Evolutionary conservation across 73 alveolate genomes (phyloP).

Genomic region (Blepharisma japonicum): DNA sequence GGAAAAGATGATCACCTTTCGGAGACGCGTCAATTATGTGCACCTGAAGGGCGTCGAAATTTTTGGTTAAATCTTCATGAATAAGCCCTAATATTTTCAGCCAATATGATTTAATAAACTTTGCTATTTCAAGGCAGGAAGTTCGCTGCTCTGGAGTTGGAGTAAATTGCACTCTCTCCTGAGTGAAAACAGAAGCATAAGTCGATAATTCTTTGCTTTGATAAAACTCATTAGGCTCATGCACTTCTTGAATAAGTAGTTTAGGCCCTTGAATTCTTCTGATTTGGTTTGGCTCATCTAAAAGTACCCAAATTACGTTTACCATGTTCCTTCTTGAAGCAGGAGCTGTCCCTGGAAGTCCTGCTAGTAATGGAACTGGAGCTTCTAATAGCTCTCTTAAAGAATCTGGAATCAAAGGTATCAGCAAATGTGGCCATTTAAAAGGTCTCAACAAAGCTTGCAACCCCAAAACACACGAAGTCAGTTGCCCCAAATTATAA

Average conservation of each 20-base stretch:
- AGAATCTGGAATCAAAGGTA: slow-evolving; percentile 30
- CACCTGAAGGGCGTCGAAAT: not conserved
- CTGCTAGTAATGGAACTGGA: slow-evolving; percentile 29
- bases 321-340: not conserved
- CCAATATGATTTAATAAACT: not conserved
- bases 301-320: slow-evolving; percentile 14
- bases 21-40: not conserved
- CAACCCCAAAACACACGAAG: slow-evolving; percentile 28
- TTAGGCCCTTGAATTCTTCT: not conserved
- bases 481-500: slow-evolving; percentile 8
- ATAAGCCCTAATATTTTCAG: not conserved
- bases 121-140: not conserved
- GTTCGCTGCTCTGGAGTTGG: not conserved
- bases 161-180: not conserved
- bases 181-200: not conserved
- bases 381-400: slow-evolving; percentile 29
- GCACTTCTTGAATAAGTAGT: slow-evolving; percentile 10
- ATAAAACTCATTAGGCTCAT: not conserved
- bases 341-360: not conserved
- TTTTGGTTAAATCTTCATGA: not conserved
- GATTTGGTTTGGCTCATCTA: not conserved
- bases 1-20: slow-evolving; percentile 7
- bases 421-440: slow-evolving; percentile 31
- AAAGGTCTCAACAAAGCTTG: slow-evolving; percentile 27
- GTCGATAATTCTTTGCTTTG: not conserved